Percentiles rank a stretch among this genome's conserved stretches.
Evolutionary conservation across 192 early-diverging fungal species (phyloP).

Genomic region (Coemansia sp.): DNA sequence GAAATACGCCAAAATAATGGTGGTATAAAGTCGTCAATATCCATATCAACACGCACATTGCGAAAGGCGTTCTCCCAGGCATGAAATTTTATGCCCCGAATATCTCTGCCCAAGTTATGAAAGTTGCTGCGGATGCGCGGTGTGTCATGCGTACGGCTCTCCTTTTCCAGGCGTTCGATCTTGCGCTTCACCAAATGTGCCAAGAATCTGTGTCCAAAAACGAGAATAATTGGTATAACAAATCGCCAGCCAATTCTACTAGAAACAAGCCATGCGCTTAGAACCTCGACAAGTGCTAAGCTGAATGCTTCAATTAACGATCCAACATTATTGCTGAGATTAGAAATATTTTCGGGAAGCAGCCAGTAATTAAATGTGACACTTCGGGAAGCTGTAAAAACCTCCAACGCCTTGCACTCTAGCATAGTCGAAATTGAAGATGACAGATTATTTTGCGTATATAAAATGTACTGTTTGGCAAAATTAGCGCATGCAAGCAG

Average conservation of each 20-base stretch:
- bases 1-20: constrained; percentile 27
- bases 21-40: constrained; percentile 14
- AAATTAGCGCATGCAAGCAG: not conserved
- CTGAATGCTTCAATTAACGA: not conserved
- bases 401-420: not conserved
- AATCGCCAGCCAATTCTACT: constrained; percentile 30
- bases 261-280: constrained; percentile 26
- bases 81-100: constrained; percentile 67
- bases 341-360: not conserved
- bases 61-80: constrained; percentile 56
- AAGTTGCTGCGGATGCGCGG: constrained; percentile 12
- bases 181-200: constrained; percentile 5
- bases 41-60: not conserved
- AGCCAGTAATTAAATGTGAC: not conserved
- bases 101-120: constrained; percentile 39
- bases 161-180: constrained; percentile 2
- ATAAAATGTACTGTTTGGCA: not conserved
- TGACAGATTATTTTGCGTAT: not conserved
- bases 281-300: not conserved
- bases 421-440: not conserved
- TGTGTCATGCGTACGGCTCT: not conserved
- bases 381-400: not conserved
- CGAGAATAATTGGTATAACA: constrained; percentile 7
- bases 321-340: not conserved
- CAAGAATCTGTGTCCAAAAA: constrained; percentile 8